A percentile compares a stretch with the other conserved stretches of the same genome.
Conservation (phyloP, 2,329 filamentous ascomycete species). For the Clarireedia sp. region DNA sequence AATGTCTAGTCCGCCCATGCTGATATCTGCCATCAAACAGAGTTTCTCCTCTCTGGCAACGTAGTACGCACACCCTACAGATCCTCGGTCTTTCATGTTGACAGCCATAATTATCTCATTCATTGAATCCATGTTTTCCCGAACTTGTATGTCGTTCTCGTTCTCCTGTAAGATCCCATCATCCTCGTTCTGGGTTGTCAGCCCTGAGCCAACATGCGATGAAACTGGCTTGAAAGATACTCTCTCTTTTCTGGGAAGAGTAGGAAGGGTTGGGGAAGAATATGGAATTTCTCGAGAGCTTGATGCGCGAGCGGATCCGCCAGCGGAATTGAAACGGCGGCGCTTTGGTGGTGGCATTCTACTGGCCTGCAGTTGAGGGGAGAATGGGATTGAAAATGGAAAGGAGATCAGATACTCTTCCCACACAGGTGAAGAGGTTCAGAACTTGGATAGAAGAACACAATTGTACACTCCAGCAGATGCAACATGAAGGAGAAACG, state of each 20-base stretch:
- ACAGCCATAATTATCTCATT: slow-evolving; percentile 74
- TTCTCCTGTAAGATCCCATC: slow-evolving; percentile 5
- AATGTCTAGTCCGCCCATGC: slow-evolving; percentile 58
- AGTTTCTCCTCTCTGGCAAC: slow-evolving; percentile 60
- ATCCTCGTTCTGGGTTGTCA: slow-evolving; percentile 10
- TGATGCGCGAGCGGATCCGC: slow-evolving; percentile 11
- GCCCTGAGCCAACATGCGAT: slow-evolving; percentile 7
- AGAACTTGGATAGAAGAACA: not conserved
- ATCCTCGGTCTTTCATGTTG: slow-evolving; percentile 61
- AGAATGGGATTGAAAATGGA: not conserved
- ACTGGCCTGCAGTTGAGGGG: not conserved
- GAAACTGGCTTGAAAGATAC: slow-evolving; percentile 13
- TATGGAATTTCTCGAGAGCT: slow-evolving; percentile 14
- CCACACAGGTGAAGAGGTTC: too few species aligned
- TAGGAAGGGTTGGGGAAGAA: slow-evolving; percentile 17
- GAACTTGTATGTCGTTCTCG: slow-evolving; percentile 28
- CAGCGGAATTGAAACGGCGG: slow-evolving; percentile 11
- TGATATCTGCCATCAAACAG: slow-evolving; percentile 69
- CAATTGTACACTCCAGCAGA: too few species aligned
- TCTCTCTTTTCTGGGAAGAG: slow-evolving; percentile 14
- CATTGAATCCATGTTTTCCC: slow-evolving; percentile 41
- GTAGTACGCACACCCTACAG: slow-evolving; percentile 80
- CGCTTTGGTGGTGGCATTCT: slow-evolving; percentile 20
- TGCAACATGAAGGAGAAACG: too few species aligned
- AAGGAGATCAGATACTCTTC: not conserved